A percentile compares a stretch with the other conserved stretches of the same genome.
Evolutionary conservation across 192 early-diverging fungal genomes (phyloP).

Genomic region (Coemansia sp.): DNA sequence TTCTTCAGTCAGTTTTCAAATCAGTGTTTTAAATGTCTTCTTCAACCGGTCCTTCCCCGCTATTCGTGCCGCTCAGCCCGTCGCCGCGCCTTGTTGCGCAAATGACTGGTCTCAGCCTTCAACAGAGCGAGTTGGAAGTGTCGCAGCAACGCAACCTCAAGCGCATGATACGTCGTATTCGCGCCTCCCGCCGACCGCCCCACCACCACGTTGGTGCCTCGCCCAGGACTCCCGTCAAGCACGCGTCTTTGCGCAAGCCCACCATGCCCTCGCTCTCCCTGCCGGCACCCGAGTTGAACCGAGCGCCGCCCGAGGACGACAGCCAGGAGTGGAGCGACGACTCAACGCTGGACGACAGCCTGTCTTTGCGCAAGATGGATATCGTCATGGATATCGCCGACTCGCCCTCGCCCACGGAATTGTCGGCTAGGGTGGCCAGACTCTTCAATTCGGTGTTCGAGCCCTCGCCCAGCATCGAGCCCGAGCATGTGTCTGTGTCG

Average conservation of each 20-base stretch:
- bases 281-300: conserved; percentile 9
- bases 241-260: neutral
- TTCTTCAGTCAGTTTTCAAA: neutral
- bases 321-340: conserved; percentile 24
- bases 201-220: conserved; percentile 8
- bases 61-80: conserved; percentile 36
- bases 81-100: conserved; percentile 43
- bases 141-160: conserved; percentile 46
- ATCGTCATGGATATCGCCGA: conserved; percentile 40
- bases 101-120: conserved; percentile 45
- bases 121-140: conserved; percentile 44
- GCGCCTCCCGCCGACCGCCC: conserved; percentile 13
- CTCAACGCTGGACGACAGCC: conserved; percentile 6
- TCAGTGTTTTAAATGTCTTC: conserved; percentile 6
- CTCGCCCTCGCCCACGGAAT: conserved; percentile 12
- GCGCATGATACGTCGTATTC: conserved; percentile 41
- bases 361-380: conserved; percentile 20
- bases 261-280: conserved; percentile 11
- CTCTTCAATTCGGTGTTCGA: conserved; percentile 41
- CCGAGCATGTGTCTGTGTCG: conserved; percentile 30
- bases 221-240: conserved; percentile 1
- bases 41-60: conserved; percentile 31
- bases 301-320: neutral
- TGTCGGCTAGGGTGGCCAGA: conserved; percentile 17
- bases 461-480: conserved; percentile 9